Evolutionary conservation across 73 alveolate species (phyloP).

Genomic region (Paramecium primaurelia): DNA sequence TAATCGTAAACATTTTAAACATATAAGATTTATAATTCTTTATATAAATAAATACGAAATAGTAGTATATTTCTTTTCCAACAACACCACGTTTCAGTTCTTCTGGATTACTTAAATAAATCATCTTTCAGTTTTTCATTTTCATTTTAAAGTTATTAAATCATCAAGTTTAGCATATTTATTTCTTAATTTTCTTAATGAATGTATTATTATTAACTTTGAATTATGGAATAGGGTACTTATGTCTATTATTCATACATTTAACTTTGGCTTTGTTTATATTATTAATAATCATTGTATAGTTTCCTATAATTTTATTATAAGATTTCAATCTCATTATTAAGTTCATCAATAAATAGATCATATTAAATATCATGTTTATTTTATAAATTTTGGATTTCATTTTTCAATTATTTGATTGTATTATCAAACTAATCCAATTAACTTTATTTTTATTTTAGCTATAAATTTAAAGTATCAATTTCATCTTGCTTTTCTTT

Average conservation of each 20-base stretch:
- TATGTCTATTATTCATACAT: background rate
- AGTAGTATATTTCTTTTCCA: background rate
- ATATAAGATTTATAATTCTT: background rate
- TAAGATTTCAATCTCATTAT: background rate
- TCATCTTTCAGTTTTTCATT: background rate
- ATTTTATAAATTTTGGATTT: background rate
- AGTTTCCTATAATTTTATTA: background rate
- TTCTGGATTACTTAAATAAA: background rate
- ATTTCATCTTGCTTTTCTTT: background rate
- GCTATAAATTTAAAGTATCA: background rate
- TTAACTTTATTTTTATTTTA: background rate
- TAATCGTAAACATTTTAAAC: background rate
- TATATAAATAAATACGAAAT: background rate
- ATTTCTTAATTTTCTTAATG: background rate
- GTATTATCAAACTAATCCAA: background rate
- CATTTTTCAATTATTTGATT: background rate
- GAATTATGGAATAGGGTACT: background rate
- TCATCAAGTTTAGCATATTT: background rate
- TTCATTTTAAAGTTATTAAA: background rate
- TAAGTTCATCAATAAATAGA: background rate
- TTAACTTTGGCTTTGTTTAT: background rate
- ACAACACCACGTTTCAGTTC: background rate
- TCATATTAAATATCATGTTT: background rate
- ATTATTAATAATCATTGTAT: background rate
- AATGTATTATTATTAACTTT: background rate